phyloP scores from a whole-genome alignment of 352 stramenopile genomes.

The Phytophthora sp. region DNA sequence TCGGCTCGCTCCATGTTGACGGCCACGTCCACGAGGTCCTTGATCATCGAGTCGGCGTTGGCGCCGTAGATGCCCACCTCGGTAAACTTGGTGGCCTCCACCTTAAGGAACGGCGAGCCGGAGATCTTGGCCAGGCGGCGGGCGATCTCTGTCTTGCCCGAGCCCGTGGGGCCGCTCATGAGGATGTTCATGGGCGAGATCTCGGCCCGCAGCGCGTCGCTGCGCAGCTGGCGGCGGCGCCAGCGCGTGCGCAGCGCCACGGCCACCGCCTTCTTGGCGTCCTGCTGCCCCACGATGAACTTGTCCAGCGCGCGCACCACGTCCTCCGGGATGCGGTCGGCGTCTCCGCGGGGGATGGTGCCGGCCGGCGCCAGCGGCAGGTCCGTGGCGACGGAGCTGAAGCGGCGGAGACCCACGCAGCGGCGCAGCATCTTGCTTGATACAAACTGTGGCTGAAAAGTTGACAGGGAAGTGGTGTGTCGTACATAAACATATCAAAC shows the following conservation, averaged over 20 bases:
- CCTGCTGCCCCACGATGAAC: slow-evolving; percentile 96
- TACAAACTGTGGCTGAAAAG: slow-evolving; percentile 16
- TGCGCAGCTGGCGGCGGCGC: slow-evolving; percentile 93
- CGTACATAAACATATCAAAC: neutral
- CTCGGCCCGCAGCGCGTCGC: slow-evolving; percentile 82
- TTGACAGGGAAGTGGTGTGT: too few species aligned
- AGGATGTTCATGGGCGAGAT: slow-evolving; percentile 99
- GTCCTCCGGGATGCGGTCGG: slow-evolving; percentile 86
- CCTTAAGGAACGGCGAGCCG: slow-evolving; percentile 98
- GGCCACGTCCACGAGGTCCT: slow-evolving; percentile 96
- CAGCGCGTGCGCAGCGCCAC: slow-evolving; percentile 99
- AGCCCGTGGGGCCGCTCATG: slow-evolving; percentile 99
- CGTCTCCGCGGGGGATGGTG: slow-evolving; percentile 6
- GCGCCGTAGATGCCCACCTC: slow-evolving; percentile 99
- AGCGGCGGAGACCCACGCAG: slow-evolving; percentile 19
- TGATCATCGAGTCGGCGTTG: slow-evolving; percentile 99
- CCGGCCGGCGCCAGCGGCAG: slow-evolving; percentile 13
- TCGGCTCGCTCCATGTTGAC: slow-evolving; percentile 90
- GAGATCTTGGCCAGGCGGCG: slow-evolving; percentile 96
- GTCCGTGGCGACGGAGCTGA: slow-evolving; percentile 27
- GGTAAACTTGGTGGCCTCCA: slow-evolving; percentile 99
- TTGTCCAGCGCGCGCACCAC: slow-evolving; percentile 95
- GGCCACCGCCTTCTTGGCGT: slow-evolving; percentile 97
- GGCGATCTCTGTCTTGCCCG: slow-evolving; percentile 98
- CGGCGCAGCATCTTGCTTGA: slow-evolving; percentile 27